Evolutionary conservation across 352 stramenopile species (phyloP).

Genomic region (Pythium scleroteichum): DNA sequence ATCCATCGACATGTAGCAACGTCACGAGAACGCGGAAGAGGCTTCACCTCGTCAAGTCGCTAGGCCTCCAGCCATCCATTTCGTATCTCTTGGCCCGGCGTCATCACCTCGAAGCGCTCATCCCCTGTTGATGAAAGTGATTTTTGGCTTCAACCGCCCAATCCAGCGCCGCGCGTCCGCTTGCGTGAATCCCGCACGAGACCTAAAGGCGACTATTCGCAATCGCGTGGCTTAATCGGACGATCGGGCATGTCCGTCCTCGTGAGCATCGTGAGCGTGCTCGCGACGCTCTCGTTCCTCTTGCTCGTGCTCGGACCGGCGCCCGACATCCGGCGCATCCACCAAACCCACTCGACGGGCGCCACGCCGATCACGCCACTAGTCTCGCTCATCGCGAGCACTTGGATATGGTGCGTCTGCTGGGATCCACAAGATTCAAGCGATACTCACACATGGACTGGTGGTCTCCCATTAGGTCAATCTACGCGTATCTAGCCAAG

Average conservation of each 20-base stretch:
- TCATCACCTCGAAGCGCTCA: too few relatives aligned
- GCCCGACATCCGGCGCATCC: constrained; percentile 31
- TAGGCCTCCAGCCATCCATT: too few relatives aligned
- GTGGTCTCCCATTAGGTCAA: constrained; percentile 13
- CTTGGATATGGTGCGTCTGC: constrained; percentile 23
- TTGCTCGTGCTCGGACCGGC: constrained; percentile 41
- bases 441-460: neutral
- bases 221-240: too few relatives aligned
- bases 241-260: neutral
- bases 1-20: too few relatives aligned
- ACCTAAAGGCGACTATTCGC: too few relatives aligned
- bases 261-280: constrained; percentile 21
- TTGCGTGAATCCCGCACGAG: too few relatives aligned
- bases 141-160: too few relatives aligned
- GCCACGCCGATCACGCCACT: constrained; percentile 44
- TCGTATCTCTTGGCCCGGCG: too few relatives aligned
- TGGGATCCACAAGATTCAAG: neutral
- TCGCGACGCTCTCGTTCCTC: constrained; percentile 27
- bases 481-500: constrained; percentile 45
- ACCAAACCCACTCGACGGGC: constrained; percentile 35
- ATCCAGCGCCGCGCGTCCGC: too few relatives aligned
- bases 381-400: constrained; percentile 38
- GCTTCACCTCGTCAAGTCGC: too few relatives aligned
- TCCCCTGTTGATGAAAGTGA: too few relatives aligned
- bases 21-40: too few relatives aligned